Conservation (phyloP, 163 green algal species). For the Trebouxiophyceae sp. region DNA sequence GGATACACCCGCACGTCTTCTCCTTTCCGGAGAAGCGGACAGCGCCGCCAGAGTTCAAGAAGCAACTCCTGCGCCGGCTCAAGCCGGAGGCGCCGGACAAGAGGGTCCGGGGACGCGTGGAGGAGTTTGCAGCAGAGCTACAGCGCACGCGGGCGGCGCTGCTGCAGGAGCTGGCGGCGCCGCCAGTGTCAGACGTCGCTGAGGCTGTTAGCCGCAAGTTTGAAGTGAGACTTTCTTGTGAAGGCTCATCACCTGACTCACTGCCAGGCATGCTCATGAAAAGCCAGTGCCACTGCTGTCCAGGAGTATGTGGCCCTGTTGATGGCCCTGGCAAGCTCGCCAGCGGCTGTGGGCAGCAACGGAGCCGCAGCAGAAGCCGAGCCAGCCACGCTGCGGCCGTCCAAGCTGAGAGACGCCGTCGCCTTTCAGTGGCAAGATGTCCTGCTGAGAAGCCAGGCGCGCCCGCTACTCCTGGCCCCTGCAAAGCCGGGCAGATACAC, state of each 20-base stretch:
- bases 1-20: neutral
- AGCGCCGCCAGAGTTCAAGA: neutral
- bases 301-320: slow-evolving; percentile 7
- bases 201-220: neutral
- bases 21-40: neutral
- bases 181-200: neutral
- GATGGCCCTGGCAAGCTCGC: neutral
- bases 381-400: neutral
- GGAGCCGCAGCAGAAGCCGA: neutral
- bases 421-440: slow-evolving; percentile 17
- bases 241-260: too few species aligned
- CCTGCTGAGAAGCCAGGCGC: neutral
- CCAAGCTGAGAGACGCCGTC: neutral
- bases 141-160: neutral
- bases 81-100: neutral
- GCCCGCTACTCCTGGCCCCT: neutral
- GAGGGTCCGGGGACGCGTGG: neutral
- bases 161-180: neutral
- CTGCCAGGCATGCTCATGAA: neutral
- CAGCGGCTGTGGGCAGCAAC: neutral
- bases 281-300: neutral
- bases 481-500: neutral
- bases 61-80: neutral
- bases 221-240: too few species aligned
- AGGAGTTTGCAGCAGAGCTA: neutral